A percentile compares a stretch with the other conserved stretches of the same genome.
phyloP scores from a whole-genome alignment of 2,329 filamentous ascomycete genomes.

The Colletotrichum siamense region DNA sequence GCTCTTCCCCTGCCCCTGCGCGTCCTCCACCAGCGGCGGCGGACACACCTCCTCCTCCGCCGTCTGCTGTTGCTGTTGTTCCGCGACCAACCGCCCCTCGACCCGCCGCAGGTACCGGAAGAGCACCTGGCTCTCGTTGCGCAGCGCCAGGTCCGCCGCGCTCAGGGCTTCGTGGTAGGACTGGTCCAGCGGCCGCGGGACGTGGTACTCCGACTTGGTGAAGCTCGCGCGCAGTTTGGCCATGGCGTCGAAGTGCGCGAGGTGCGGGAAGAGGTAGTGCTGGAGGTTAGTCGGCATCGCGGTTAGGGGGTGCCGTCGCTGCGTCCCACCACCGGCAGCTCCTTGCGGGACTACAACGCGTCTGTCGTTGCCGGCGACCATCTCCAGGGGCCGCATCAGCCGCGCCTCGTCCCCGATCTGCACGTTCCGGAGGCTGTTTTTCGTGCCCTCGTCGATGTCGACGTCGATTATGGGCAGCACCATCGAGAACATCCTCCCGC shows the following conservation, averaged over 20 bases:
- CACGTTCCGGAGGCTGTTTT: constrained; percentile 9
- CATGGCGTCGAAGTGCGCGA: constrained; percentile 25
- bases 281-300: constrained; percentile 24
- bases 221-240: constrained; percentile 13
- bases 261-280: constrained; percentile 22
- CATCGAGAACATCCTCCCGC: constrained; percentile 19
- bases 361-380: background rate
- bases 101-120: constrained; percentile 18
- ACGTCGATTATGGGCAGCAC: constrained; percentile 23
- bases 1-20: background rate
- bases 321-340: background rate
- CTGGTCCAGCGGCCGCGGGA: constrained; percentile 21
- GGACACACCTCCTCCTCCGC: background rate
- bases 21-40: background rate
- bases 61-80: background rate
- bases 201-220: constrained; percentile 23
- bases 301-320: constrained; percentile 3
- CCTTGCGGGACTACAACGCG: background rate
- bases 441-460: constrained; percentile 22
- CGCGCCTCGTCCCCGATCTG: constrained; percentile 14
- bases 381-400: background rate
- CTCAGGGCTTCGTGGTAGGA: constrained; percentile 23
- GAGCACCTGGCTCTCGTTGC: constrained; percentile 20
- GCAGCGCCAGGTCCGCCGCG: constrained; percentile 6
- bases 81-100: background rate